Evolutionary conservation across 495 filamentous ascomycete species (phyloP).

Genomic region (Amphirosellinia nigrospora): DNA sequence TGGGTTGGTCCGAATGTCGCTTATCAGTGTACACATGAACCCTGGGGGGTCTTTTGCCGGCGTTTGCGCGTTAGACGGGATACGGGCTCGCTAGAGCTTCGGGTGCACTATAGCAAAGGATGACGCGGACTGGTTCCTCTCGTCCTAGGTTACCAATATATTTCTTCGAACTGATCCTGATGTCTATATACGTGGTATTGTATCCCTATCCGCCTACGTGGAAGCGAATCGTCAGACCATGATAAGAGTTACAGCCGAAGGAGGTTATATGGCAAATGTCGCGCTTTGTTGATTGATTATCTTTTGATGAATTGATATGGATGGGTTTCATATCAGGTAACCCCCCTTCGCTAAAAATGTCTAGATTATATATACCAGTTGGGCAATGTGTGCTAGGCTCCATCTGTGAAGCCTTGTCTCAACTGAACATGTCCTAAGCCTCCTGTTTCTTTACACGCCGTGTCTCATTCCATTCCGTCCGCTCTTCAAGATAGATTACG

Average conservation of each 20-base stretch:
- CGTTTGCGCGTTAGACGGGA: constrained; percentile 30
- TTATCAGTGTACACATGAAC: background rate
- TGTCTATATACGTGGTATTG: background rate
- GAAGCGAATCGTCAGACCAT: background rate
- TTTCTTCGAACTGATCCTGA: background rate
- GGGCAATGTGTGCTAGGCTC: no score
- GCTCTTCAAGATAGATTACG: constrained; percentile 25
- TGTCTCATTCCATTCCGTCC: no score
- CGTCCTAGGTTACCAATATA: constrained; percentile 12
- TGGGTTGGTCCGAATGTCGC: background rate
- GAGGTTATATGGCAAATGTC: background rate
- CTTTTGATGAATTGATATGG: background rate
- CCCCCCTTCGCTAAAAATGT: background rate
- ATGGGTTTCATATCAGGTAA: background rate
- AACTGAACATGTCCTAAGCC: background rate
- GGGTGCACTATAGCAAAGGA: constrained; percentile 6
- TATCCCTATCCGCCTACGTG: background rate
- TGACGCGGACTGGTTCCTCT: constrained; percentile 37
- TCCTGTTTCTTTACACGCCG: no score
- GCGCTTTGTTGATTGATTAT: background rate
- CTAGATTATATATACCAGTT: background rate
- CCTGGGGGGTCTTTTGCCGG: constrained; percentile 19
- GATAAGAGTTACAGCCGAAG: background rate
- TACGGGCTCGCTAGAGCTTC: background rate
- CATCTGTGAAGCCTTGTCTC: no score